A percentile compares a stretch with the other conserved stretches of the same genome.
Conservation (phyloP, 192 early-diverging fungal genomes). For the Rhizophagus clarus region DNA sequence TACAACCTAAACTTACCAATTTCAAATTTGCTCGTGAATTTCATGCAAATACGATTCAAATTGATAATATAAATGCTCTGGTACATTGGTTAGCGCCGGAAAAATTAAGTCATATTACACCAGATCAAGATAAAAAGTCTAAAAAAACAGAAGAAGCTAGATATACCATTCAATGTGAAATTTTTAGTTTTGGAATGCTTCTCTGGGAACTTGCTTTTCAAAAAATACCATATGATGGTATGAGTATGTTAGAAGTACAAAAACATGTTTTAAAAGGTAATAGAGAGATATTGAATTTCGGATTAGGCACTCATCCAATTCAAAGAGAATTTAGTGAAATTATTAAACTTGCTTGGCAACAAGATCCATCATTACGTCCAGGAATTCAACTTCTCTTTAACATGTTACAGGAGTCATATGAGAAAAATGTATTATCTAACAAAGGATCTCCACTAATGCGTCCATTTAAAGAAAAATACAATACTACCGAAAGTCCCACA, state of each 20-base stretch:
- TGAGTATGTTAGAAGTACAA: neutral
- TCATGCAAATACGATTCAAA: neutral
- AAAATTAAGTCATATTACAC: neutral
- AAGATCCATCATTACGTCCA: conserved; percentile 10
- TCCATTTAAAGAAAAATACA: too few species aligned
- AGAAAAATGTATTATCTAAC: neutral
- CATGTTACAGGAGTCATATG: neutral
- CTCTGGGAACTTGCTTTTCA: conserved; percentile 15
- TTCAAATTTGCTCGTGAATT: conserved; percentile 14
- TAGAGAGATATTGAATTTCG: conserved; percentile 1
- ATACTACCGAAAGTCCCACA: fast-evolving
- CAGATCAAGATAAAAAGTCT: neutral
- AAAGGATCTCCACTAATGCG: neutral
- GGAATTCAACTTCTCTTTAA: neutral
- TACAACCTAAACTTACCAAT: conserved; percentile 19
- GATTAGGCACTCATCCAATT: neutral
- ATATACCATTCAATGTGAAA: conserved; percentile 33
- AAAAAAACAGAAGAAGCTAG: neutral
- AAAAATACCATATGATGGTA: neutral
- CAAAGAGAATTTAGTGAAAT: neutral
- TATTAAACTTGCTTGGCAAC: conserved; percentile 13
- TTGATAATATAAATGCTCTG: conserved; percentile 6
- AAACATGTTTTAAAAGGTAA: conserved; percentile 8
- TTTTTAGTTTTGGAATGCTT: conserved; percentile 26
- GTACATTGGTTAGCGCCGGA: conserved; percentile 30